Percentiles rank a stretch among this genome's conserved stretches.
phyloP scores from a whole-genome alignment of 2,329 filamentous ascomycete species.

The Neofusicoccum sp. region DNA sequence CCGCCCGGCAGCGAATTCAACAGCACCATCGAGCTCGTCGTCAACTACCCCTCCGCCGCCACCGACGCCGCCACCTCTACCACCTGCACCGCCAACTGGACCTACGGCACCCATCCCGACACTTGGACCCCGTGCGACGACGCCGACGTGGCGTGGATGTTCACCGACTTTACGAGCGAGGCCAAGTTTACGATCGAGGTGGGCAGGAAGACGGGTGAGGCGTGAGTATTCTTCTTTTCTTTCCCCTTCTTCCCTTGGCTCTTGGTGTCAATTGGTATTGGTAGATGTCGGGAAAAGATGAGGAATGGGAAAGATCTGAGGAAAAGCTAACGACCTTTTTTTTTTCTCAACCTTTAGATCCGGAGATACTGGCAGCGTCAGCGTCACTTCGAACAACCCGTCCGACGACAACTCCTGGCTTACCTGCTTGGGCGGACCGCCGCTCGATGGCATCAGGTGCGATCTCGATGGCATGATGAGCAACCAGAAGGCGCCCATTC shows the following conservation, averaged over 20 bases:
- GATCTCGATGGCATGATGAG: slow-evolving; percentile 12
- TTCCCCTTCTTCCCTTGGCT: background rate
- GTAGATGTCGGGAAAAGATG: background rate
- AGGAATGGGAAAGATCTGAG: background rate
- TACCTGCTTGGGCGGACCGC: slow-evolving; percentile 20
- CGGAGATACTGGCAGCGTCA: slow-evolving; percentile 2
- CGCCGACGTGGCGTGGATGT: background rate
- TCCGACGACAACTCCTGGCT: slow-evolving; percentile 2
- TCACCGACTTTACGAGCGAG: slow-evolving; percentile 14
- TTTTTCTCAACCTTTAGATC: background rate
- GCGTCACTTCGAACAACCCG: slow-evolving; percentile 11
- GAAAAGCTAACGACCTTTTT: background rate
- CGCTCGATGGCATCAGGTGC: slow-evolving; percentile 21
- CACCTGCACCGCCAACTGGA: slow-evolving; percentile 23
- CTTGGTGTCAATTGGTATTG: background rate
- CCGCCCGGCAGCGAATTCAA: slow-evolving; percentile 27
- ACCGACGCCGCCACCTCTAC: slow-evolving; percentile 20
- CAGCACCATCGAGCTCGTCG: slow-evolving; percentile 30
- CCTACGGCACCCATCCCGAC: background rate
- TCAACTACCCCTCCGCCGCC: slow-evolving; percentile 17
- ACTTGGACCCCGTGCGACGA: slow-evolving; percentile 14
- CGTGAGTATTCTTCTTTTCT: background rate
- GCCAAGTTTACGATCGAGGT: slow-evolving; percentile 14
- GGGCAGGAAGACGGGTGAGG: background rate
- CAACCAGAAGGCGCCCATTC: background rate